Evolutionary conservation across 2,329 filamentous ascomycete genomes (phyloP), one percentile per base, ranked within the genome.

Genomic region (Plenodomus lindquistii): DNA sequence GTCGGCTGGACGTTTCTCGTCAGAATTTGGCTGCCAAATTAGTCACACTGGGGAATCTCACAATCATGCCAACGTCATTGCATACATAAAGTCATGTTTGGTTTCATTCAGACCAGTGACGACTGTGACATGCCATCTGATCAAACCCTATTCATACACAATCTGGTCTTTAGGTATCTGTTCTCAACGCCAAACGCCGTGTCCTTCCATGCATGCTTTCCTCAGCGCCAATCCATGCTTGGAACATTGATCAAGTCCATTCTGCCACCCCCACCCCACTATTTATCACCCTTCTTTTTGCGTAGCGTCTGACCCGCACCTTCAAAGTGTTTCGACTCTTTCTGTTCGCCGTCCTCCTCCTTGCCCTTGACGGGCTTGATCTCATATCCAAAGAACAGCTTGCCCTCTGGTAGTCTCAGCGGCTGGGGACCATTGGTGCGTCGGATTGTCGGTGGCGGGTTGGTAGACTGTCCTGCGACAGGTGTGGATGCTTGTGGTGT

Each of bases 311-410:
- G 89, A 0, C 93, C 93, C 57, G 89, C 84, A 0, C 93, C 93
- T 4, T 86, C 84, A 72, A 96, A 96, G 27, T 70, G 62, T 16
- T 87, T 88, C 56, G 85, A 83, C 50, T 81, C 57, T 50, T 73
- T 80, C n/a, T 87, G 87, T 60, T 85, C 84, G 50, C 81, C 54
- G 48, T 74, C 79, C 3, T 82, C 79, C 51, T 85, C 87, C 48
- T 87, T 85, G 8, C 89, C 89, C 77, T 91, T 92, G 36, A 95
- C 80, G 0, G 93, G 93, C 72, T 88, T 96, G 68, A 96, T 82
- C 65, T 96, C 88, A 66, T 97, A 99, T 2, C 94, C 94, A 56
- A 99, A 96, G 79, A 99, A 99, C 4, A 99, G 80, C 74, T 97
- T 96, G 63, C 94, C 94, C 0, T 89, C 87, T 0, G 90, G 83